A percentile compares a stretch with the other conserved stretches of the same genome.
Conservation (phyloP, 2,329 filamentous ascomycete genomes). For the Sarocladium strictum region DNA sequence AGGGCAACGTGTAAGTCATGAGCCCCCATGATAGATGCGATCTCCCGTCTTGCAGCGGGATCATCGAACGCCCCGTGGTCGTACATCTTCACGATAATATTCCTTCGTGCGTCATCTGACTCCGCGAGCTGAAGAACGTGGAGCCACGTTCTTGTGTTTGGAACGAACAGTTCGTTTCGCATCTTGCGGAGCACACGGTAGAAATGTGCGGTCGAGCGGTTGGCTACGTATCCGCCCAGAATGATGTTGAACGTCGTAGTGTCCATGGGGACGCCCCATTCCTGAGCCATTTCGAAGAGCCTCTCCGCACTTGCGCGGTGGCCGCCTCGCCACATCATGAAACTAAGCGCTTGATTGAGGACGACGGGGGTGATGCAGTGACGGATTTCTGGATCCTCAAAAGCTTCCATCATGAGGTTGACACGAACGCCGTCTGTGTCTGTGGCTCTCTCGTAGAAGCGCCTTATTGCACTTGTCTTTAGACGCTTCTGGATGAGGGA, state of each 20-base stretch:
- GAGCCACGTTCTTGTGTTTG: constrained; percentile 42
- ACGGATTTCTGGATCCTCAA: constrained; percentile 29
- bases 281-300: constrained; percentile 32
- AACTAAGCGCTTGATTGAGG: constrained; percentile 37
- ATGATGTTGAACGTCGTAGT: constrained; percentile 43
- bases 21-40: constrained; percentile 37
- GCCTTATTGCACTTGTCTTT: constrained; percentile 23
- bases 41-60: constrained; percentile 25
- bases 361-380: constrained; percentile 30
- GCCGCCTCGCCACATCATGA: constrained; percentile 30
- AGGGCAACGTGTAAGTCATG: constrained; percentile 37
- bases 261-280: constrained; percentile 34
- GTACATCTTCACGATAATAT: constrained; percentile 41
- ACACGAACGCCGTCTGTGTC: constrained; percentile 34
- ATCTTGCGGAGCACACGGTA: constrained; percentile 34
- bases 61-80: constrained; percentile 35
- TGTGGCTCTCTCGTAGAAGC: constrained; percentile 26
- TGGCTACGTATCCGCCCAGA: constrained; percentile 32
- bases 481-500: constrained; percentile 33
- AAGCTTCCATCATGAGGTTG: constrained; percentile 30
- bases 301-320: constrained; percentile 26
- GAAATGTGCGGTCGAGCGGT: constrained; percentile 36
- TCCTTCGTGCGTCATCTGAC: constrained; percentile 47
- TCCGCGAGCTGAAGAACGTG: constrained; percentile 48
- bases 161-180: constrained; percentile 29